These are phyloP conservation scores for Lodderomyces theae DNA, from an alignment of 1,139 yeast species.

Conservation along the genomic window DNA sequence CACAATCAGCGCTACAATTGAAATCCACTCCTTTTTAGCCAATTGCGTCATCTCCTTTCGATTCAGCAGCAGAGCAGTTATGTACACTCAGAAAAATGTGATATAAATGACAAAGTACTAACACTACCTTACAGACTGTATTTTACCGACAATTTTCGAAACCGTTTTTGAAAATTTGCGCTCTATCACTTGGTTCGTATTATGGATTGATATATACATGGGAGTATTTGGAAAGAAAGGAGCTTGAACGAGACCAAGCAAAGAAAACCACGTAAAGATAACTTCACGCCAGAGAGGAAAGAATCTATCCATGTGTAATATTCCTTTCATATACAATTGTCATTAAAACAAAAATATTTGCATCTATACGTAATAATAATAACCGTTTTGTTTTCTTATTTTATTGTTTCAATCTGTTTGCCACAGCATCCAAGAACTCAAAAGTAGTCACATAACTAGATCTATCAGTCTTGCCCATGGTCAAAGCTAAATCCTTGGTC, in stretches of 20 bases:
- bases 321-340: too few relatives aligned
- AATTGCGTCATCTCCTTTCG: too few relatives aligned
- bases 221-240: constrained; percentile 13
- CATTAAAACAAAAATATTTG: neutral
- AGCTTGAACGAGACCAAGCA: neutral
- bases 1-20: neutral
- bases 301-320: too few relatives aligned
- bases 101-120: constrained; percentile 1
- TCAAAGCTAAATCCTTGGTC: constrained; percentile 82
- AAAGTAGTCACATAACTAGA: constrained; percentile 69
- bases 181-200: constrained; percentile 20
- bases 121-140: constrained; percentile 12
- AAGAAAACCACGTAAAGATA: neutral
- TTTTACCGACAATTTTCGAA: constrained; percentile 20
- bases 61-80: too few relatives aligned
- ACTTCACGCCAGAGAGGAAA: too few relatives aligned
- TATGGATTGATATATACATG: constrained; percentile 15
- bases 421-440: constrained; percentile 73
- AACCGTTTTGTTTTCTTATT: neutral
- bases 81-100: too few relatives aligned
- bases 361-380: neutral
- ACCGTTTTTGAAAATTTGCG: constrained; percentile 20
- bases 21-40: too few relatives aligned
- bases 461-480: constrained; percentile 66
- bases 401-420: constrained; percentile 39